Evolutionary conservation across 164 flowering plant genomes (phyloP), one percentile per base, ranked within the genome.

Genomic region (Cinnamomum micranthum): DNA sequence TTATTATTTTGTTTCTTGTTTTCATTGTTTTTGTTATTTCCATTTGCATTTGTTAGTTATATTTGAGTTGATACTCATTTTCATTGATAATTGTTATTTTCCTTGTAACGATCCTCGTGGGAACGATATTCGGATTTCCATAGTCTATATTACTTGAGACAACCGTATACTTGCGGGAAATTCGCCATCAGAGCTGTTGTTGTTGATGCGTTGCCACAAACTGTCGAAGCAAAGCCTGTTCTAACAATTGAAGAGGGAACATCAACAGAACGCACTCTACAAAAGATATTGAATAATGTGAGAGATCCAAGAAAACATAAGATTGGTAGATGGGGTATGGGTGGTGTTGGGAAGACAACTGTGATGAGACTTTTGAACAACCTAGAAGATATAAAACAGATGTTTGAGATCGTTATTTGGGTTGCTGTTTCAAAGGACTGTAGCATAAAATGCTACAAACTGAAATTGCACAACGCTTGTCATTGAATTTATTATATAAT

Each of bases 321-420:
- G 63, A 31, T 83, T 66, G 80, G 79, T 1, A 27, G 79, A 20
- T 75, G 74, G 71, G 85, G 85, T 60, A 75, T 67, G 35, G 35
- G 60, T 17, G 83, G 85, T 11, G 47, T 68, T 2, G 80, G 85
- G 12, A 81, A 83, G 65, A 83, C 80, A 3, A 71, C 78, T 12
- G 58, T 81, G 20, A 60, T 83, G 81, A 71, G 71, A 35, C n/a
- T 23, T 14, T 27, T 83, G 75, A 76, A 76, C 25, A 67, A 78
- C n/a, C 6, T 65, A 6, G 50, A 22, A 22, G 69, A 70, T 24
- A 70, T 71, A 6, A 51, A 19, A 4, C 6, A 68, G 2, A 50
- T 72, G 75, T 83, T 80, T 71, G 79, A 79, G 2, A 77, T 77
- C 71, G 82, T 81, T 20, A 71, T 83, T 31, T 31, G 35, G 80